These are phyloP conservation scores for Trichosporon ovoides DNA, from an alignment of 1,284 basidiomycete species.

Conservation along the genomic window DNA sequence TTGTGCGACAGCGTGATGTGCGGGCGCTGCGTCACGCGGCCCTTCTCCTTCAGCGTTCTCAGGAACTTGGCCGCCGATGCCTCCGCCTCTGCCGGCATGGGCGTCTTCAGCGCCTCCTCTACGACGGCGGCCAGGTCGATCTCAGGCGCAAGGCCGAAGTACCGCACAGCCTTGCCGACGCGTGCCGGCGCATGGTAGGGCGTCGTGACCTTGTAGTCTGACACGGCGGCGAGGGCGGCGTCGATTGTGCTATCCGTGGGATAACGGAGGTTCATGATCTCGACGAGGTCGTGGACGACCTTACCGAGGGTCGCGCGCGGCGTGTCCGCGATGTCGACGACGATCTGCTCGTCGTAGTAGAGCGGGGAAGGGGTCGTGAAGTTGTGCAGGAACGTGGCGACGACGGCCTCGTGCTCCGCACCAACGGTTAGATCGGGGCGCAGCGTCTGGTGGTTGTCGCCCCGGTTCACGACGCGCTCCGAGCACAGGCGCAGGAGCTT, in stretches of 20 bases:
- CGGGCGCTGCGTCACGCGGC: constrained; percentile 60
- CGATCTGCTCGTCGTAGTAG: constrained; percentile 63
- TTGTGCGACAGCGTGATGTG: constrained; percentile 84
- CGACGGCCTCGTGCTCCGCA: constrained; percentile 68
- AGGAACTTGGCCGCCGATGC: constrained; percentile 53
- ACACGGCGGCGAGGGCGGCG: constrained; percentile 57
- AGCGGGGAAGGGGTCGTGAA: constrained; percentile 61
- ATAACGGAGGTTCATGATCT: constrained; percentile 51
- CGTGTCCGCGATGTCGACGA: constrained; percentile 59
- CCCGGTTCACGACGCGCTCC: constrained; percentile 67
- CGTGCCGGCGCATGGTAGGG: constrained; percentile 31
- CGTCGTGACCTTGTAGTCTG: constrained; percentile 34
- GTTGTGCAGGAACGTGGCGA: constrained; percentile 70
- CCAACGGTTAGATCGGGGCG: constrained; percentile 55
- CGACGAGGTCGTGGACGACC: constrained; percentile 58
- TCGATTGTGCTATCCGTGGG: constrained; percentile 59
- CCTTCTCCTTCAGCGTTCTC: constrained; percentile 52
- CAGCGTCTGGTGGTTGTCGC: constrained; percentile 77
- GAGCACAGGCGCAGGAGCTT: constrained; percentile 66
- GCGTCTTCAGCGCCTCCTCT: constrained; percentile 12
- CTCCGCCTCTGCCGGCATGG: constrained; percentile 28
- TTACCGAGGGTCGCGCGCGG: constrained; percentile 58
- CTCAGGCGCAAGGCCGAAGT: constrained; percentile 73
- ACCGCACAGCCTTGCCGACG: constrained; percentile 54
- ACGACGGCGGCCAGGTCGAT: constrained; percentile 54